Percentiles rank a stretch among this genome's conserved stretches.
These are phyloP conservation scores for Arctium lappa DNA, from an alignment of 129 eudicot genomes.

Conservation along the genomic window DNA sequence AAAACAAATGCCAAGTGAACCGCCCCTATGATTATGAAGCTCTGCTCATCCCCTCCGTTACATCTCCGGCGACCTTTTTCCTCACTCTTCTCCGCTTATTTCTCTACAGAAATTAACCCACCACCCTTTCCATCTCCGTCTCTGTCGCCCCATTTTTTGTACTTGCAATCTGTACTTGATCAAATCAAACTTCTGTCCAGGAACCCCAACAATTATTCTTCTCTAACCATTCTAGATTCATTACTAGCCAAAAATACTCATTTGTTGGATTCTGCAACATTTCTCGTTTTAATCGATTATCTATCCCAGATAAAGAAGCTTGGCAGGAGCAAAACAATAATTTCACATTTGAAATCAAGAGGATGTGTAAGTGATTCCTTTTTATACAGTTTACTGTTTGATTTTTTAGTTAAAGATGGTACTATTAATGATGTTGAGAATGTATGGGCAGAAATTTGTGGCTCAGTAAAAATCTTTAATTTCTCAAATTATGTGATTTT, in stretches of 20 bases:
- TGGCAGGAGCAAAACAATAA: slow-evolving; percentile 28
- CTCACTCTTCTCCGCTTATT: slow-evolving; percentile 13
- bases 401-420: slow-evolving; percentile 27
- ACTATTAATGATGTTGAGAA: slow-evolving; percentile 33
- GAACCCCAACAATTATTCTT: slow-evolving; percentile 17
- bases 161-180: slow-evolving; percentile 13
- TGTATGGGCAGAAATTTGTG: slow-evolving; percentile 38
- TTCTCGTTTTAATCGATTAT: slow-evolving; percentile 24
- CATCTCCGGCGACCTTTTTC: background rate
- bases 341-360: slow-evolving; percentile 25
- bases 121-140: background rate
- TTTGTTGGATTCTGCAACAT: slow-evolving; percentile 21
- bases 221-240: slow-evolving; percentile 31
- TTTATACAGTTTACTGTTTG: slow-evolving; percentile 36
- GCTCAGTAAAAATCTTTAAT: slow-evolving; percentile 18
- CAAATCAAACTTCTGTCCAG: slow-evolving; percentile 21
- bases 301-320: slow-evolving; percentile 37
- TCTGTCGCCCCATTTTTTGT: background rate
- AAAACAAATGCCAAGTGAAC: background rate
- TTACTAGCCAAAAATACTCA: slow-evolving; percentile 15
- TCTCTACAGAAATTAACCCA: background rate
- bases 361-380: slow-evolving; percentile 25
- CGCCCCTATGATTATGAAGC: slow-evolving; percentile 18
- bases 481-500: slow-evolving; percentile 35
- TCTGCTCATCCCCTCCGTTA: slow-evolving; percentile 16